These are phyloP conservation scores for Pleodorina starrii DNA, from an alignment of 139 green algal species.

Conservation along the genomic window DNA sequence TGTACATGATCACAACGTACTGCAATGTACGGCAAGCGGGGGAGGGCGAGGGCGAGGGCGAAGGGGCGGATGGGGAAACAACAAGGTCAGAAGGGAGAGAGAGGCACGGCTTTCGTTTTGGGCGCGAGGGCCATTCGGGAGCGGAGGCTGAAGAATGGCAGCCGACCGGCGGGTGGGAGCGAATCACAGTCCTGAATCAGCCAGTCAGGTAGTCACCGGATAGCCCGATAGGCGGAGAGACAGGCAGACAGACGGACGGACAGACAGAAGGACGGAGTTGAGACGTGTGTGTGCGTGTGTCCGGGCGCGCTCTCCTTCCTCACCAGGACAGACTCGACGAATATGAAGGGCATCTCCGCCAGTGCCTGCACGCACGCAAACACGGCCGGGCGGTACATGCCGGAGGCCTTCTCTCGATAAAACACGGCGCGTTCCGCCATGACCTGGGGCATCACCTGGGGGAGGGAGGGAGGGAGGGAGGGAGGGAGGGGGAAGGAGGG, in stretches of 20 bases:
- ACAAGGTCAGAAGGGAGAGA: too few species aligned
- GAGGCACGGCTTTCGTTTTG: too few species aligned
- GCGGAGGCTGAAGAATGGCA: too few species aligned
- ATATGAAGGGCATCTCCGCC: conserved; percentile 65
- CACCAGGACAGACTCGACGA: conserved; percentile 57
- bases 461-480: not conserved
- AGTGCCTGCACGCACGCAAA: conserved; percentile 46
- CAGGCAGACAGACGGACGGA: too few species aligned
- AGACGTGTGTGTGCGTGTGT: too few species aligned
- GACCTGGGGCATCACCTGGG: conserved; percentile 60
- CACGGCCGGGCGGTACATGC: conserved; percentile 41
- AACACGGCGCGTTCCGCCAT: conserved; percentile 67
- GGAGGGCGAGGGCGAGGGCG: not conserved
- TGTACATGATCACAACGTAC: conserved; percentile 63
- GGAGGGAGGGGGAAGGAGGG: not conserved
- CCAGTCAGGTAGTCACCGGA: too few species aligned
- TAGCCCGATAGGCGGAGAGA: too few species aligned
- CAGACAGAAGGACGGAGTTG: too few species aligned
- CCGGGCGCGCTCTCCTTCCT: too few species aligned
- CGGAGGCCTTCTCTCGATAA: conserved; percentile 66
- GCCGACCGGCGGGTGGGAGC: too few species aligned
- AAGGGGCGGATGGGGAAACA: not conserved
- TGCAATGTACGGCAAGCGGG: not conserved
- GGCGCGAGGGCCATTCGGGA: too few species aligned
- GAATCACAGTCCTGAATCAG: too few species aligned